phyloP scores from a whole-genome alignment of 2,329 filamentous ascomycete species.

The Hymenoscyphus albidus region DNA sequence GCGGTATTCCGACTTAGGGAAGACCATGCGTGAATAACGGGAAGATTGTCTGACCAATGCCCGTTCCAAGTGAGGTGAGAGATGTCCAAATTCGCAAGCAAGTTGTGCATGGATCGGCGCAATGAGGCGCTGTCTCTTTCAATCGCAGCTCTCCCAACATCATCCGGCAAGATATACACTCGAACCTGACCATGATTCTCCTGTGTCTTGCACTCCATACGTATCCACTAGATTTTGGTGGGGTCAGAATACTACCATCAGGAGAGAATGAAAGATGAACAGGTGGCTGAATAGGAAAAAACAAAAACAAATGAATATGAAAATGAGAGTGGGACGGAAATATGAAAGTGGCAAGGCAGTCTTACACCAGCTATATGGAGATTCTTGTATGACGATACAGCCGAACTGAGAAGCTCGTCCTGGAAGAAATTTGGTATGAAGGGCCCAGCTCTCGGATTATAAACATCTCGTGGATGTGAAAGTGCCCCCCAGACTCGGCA shows the following conservation, averaged over 20 bases:
- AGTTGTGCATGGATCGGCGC: slow-evolving; percentile 41
- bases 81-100: slow-evolving; percentile 55
- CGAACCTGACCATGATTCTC: slow-evolving; percentile 39
- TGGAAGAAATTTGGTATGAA: slow-evolving; percentile 23
- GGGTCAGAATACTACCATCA: not conserved
- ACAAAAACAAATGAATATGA: no score
- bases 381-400: slow-evolving; percentile 16
- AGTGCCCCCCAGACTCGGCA: slow-evolving; percentile 24
- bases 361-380: slow-evolving; percentile 17
- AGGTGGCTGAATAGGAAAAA: not conserved
- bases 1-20: slow-evolving; percentile 24
- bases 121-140: slow-evolving; percentile 45
- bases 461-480: slow-evolving; percentile 18
- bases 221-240: slow-evolving; percentile 24
- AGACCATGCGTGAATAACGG: slow-evolving; percentile 40
- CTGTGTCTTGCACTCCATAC: slow-evolving; percentile 29
- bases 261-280: not conserved
- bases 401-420: slow-evolving; percentile 18
- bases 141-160: slow-evolving; percentile 53
- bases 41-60: slow-evolving; percentile 19
- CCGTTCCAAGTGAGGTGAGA: slow-evolving; percentile 55
- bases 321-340: not conserved
- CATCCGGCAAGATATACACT: slow-evolving; percentile 63
- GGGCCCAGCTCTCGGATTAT: slow-evolving; percentile 4
- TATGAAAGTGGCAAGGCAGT: not conserved